Base-by-base conservation (phyloP, 2,329 filamentous ascomycete genomes). In the Ambrosiella cleistominuta region DNA sequence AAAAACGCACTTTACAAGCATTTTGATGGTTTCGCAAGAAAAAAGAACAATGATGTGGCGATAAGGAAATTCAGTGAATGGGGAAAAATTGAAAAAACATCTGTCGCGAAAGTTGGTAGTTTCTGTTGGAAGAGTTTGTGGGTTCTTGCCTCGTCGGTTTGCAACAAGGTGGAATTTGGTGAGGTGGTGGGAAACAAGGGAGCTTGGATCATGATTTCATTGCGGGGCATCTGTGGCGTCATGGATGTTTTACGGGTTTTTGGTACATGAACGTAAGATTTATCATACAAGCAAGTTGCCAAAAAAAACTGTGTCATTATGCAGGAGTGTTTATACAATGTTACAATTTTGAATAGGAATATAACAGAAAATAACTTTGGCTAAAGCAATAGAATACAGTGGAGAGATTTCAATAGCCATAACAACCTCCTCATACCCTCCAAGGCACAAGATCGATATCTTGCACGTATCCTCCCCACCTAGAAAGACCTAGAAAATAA, bases 1-100 rank as follows among this genome's bases (percentile, higher is more conserved):
- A 6, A 42, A 35, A 17, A 63, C 71, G 57, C 64, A 79, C 76
- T 79, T 79, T 74, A 79, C 79, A 65, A 72, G 69, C 70, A 72
- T 72, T 61, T 54, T 66, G 61, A 56, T 15, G 44, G 54, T 54
- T 57, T 39, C 9, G 44, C 36, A 44, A 3, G 9, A 54, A 15
- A n/a, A 49, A 37, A 38, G 35, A 11, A 27, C 27, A 27, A 27
- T 27, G 2, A 27, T 27, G 27, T 27, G 27, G 27, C 27, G 27
- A 27, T 27, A 27, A 27, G 27, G 27, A 27, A 27, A 27, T 27
- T 27, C 27, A 27, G 3, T 27, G 27, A 27, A 27, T 27, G 27
- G 27, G 27, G 27, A 27, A 27, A 27, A 2, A 2, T 27, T 27
- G 27, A 5, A 27, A 27, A 27, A 27, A 27, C 4, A 27, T 27